A percentile compares a stretch with the other conserved stretches of the same genome.
These are phyloP conservation scores for Colletotrichum eremochloae DNA, from an alignment of 2,329 filamentous ascomycete species.

Conservation along the genomic window DNA sequence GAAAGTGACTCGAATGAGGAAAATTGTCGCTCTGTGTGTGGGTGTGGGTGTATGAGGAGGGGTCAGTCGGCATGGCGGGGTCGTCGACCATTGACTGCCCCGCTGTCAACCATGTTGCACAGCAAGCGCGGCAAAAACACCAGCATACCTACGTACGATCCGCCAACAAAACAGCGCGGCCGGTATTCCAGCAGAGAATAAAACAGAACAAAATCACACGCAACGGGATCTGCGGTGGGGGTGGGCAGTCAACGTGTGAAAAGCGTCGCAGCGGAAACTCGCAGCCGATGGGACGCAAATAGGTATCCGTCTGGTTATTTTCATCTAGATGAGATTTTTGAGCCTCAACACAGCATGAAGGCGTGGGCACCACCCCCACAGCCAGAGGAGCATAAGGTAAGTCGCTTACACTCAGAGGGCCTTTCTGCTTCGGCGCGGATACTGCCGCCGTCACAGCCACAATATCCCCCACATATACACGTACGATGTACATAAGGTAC, in stretches of 20 bases:
- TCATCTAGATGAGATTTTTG: conserved; percentile 1
- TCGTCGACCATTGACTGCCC: conserved; percentile 11
- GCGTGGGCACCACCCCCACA: neutral
- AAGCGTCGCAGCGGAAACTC: neutral
- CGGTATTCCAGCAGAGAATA: neutral
- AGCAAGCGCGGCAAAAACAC: neutral
- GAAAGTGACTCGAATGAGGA: neutral
- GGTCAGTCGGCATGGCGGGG: conserved; percentile 16
- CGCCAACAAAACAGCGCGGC: no score
- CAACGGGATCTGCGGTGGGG: neutral
- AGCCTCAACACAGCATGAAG: conserved; percentile 20
- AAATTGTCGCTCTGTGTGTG: conserved; percentile 8
- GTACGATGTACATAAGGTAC: no score
- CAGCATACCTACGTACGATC: neutral
- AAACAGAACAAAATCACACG: neutral
- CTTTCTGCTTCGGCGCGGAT: conserved; percentile 14
- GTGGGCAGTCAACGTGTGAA: neutral
- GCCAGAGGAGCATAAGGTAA: neutral
- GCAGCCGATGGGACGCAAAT: conserved; percentile 5
- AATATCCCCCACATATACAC: neutral
- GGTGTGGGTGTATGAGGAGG: neutral
- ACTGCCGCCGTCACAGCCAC: conserved; percentile 35
- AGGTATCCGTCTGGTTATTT: neutral
- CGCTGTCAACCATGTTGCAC: conserved; percentile 1
- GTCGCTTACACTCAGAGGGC: neutral